Evolutionary conservation across 345 rosid genomes (phyloP).

Genomic region (Syzygium aqueum): DNA sequence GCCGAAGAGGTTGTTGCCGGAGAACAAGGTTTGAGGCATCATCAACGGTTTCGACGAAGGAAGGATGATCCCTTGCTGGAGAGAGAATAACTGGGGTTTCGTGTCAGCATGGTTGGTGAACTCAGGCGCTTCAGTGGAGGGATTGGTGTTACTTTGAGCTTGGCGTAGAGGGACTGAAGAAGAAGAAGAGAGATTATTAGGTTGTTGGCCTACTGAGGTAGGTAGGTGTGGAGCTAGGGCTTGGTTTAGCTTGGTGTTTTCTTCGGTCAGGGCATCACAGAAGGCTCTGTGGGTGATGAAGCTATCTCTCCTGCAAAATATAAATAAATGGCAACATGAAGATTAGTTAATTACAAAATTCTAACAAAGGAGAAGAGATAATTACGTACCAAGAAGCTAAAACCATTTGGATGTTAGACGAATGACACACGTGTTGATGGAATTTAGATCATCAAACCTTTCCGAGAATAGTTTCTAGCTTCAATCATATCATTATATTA

Average conservation of each 20-base stretch:
- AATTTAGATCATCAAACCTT: too few species aligned
- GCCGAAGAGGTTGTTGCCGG: neutral
- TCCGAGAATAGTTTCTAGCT: neutral
- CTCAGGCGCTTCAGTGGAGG: neutral
- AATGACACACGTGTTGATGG: too few species aligned
- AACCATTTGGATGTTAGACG: neutral
- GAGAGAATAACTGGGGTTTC: neutral
- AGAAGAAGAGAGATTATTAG: neutral
- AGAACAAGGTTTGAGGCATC: neutral
- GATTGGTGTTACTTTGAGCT: neutral
- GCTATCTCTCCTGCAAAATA: conserved; percentile 7
- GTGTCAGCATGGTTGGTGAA: neutral
- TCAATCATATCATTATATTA: neutral
- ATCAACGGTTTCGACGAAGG: neutral
- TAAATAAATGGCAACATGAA: neutral
- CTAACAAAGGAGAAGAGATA: neutral
- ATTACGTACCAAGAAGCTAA: neutral
- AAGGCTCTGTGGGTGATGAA: conserved; percentile 11
- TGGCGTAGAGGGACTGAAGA: neutral
- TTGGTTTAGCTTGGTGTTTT: conserved; percentile 2
- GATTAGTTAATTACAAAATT: neutral
- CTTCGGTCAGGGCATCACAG: conserved; percentile 9
- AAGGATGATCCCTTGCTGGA: conserved; percentile 3
- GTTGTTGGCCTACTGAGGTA: neutral
- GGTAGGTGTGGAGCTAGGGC: neutral